Conservation (phyloP, 257 asterid species). For the Phtheirospermum japonicum region DNA sequence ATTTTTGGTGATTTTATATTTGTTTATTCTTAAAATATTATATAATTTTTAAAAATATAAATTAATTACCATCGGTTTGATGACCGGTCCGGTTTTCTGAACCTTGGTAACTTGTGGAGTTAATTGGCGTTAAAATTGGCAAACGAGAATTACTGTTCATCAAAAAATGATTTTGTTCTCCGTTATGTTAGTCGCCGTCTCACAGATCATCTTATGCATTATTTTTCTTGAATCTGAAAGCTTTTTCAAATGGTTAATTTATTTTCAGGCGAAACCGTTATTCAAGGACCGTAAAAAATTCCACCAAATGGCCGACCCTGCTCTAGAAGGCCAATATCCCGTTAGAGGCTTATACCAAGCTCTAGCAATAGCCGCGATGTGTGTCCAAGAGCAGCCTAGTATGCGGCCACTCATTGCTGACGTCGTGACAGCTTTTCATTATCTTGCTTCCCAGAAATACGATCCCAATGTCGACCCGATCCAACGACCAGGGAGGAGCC, state of each 20-base stretch:
- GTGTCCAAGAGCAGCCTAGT: constrained; percentile 50
- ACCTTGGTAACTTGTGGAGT: too few species aligned
- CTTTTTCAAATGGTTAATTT: background rate
- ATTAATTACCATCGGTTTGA: too few species aligned
- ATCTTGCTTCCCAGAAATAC: constrained; percentile 39
- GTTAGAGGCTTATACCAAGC: constrained; percentile 50
- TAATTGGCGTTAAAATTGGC: too few species aligned
- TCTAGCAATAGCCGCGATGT: constrained; percentile 57
- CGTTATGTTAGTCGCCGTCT: too few species aligned
- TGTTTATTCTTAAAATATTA: too few species aligned
- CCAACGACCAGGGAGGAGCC: constrained; percentile 5
- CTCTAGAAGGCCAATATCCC: constrained; percentile 43
- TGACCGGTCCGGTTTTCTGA: too few species aligned
- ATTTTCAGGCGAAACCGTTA: constrained; percentile 45
- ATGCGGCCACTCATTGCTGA: constrained; percentile 46
- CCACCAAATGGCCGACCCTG: constrained; percentile 46
- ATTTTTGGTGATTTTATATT: too few species aligned
- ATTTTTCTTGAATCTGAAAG: too few species aligned
- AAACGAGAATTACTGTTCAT: too few species aligned
- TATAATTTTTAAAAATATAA: too few species aligned
- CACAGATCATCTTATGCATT: too few species aligned
- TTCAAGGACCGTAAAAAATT: constrained; percentile 49
- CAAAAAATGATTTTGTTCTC: too few species aligned
- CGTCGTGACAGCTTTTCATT: constrained; percentile 41
- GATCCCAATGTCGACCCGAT: constrained; percentile 28